Evolutionary conservation across 2,329 filamentous ascomycete species (phyloP).

Genomic region (Volutella citrinella): DNA sequence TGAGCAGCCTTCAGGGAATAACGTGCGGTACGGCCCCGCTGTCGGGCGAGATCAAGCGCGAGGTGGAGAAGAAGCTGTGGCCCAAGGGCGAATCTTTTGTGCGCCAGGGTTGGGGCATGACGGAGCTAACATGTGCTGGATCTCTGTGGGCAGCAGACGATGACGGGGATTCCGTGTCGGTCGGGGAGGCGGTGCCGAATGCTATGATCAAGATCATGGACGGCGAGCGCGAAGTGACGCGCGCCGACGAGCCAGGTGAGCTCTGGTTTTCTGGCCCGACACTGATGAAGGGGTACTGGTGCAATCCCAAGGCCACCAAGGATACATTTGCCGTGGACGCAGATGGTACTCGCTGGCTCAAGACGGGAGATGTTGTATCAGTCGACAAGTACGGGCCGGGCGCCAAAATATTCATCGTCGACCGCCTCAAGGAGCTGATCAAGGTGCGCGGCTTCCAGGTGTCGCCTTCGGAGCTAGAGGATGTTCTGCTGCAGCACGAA

Average conservation of each 20-base stretch:
- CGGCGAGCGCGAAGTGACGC: neutral
- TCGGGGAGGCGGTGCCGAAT: conserved; percentile 1
- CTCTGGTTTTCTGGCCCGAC: neutral
- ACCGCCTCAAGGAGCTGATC: conserved; percentile 1
- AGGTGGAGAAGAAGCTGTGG: neutral
- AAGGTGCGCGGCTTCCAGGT: conserved; percentile 4
- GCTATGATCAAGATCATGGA: neutral
- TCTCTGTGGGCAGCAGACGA: neutral
- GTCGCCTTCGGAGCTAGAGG: conserved; percentile 3
- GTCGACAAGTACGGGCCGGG: neutral
- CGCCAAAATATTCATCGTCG: conserved; percentile 1
- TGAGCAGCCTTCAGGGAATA: neutral
- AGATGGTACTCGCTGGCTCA: no score
- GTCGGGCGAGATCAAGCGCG: neutral
- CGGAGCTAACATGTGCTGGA: conserved; percentile 1
- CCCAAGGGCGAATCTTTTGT: neutral
- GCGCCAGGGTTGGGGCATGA: conserved; percentile 1
- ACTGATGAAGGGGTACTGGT: neutral
- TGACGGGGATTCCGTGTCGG: neutral
- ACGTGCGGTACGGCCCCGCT: neutral
- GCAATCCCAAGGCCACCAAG: neutral
- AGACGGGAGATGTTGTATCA: conserved; percentile 1
- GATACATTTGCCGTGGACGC: neutral
- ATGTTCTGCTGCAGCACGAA: neutral
- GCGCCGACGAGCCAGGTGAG: neutral